A percentile compares a stretch with the other conserved stretches of the same genome.
phyloP scores from a whole-genome alignment of 176 grass and related monocot species.

The Eleusine indica region DNA sequence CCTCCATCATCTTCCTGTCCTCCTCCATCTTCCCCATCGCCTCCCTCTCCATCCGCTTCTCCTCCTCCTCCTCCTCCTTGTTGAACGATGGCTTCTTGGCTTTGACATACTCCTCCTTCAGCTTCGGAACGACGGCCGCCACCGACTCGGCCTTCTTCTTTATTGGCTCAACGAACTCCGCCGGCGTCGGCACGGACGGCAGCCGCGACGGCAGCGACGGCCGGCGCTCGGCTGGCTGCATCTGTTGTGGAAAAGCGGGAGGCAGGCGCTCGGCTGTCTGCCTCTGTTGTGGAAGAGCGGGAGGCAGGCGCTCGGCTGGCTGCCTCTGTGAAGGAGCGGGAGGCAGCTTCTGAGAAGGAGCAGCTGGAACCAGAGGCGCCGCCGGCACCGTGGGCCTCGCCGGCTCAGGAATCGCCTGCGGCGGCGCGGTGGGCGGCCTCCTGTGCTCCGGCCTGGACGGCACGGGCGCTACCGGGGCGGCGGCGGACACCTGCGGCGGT shows the following conservation, averaged over 20 bases:
- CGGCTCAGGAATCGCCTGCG: not conserved
- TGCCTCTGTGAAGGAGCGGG: not conserved
- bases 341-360: not conserved
- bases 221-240: constrained; percentile 5
- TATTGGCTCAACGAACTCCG: not conserved
- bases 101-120: not conserved
- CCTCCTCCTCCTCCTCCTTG: not conserved
- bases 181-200: not conserved
- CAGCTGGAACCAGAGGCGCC: not conserved
- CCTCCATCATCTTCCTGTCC: not conserved
- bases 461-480: not conserved
- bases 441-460: not conserved
- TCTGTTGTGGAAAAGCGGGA: not conserved
- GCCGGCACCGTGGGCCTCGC: not conserved
- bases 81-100: not conserved
- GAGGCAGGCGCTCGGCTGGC: not conserved
- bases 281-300: not conserved
- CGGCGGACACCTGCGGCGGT: not conserved
- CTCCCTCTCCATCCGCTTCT: constrained; percentile 1
- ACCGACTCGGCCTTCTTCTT: not conserved
- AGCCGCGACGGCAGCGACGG: constrained; percentile 19
- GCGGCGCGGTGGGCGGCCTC: not conserved
- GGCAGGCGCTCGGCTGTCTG: constrained; percentile 10
- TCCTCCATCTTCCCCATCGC: constrained; percentile 11
- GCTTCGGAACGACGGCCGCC: not conserved